Evolutionary conservation across 2,329 filamentous ascomycete genomes (phyloP).

Genomic region (Ceratocystis cacaofunesta): DNA sequence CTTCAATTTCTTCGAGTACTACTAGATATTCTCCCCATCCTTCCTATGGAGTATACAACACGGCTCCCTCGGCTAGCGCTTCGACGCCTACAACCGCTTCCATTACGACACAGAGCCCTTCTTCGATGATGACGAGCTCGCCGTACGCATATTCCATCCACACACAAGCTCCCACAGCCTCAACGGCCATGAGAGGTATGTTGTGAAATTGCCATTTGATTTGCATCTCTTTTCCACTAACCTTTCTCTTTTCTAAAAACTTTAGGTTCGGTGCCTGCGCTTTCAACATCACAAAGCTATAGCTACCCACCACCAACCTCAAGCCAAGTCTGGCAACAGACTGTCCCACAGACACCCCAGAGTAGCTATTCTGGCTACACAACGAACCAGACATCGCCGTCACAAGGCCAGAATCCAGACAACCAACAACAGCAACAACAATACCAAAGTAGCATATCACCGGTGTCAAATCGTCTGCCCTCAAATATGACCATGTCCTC

Average conservation of each 20-base stretch:
- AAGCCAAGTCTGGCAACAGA: conserved; percentile 48
- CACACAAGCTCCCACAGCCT: conserved; percentile 54
- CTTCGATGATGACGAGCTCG: conserved; percentile 50
- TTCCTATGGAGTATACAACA: conserved; percentile 23
- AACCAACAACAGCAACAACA: not conserved
- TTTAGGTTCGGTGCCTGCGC: conserved; percentile 34
- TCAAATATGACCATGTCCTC: conserved; percentile 46
- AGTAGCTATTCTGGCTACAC: conserved; percentile 39
- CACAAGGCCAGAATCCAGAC: not conserved
- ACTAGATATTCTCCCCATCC: conserved; percentile 42
- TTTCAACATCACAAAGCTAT: conserved; percentile 41
- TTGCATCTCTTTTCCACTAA: conserved; percentile 21
- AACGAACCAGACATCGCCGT: conserved; percentile 30
- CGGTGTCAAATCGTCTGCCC: conserved; percentile 32
- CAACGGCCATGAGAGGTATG: conserved; percentile 57
- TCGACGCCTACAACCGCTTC: conserved; percentile 28
- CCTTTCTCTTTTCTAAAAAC: conserved; percentile 44
- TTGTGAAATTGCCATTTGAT: not conserved
- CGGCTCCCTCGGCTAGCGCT: conserved; percentile 32
- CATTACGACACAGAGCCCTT: conserved; percentile 36
- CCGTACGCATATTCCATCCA: conserved; percentile 59
- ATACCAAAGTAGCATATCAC: not conserved
- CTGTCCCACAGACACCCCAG: conserved; percentile 42
- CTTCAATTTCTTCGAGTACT: conserved; percentile 22
- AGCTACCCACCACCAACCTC: conserved; percentile 44